Percentiles rank a stretch among this genome's conserved stretches.
These are phyloP conservation scores for Botryotinia convoluta DNA, from an alignment of 2,329 filamentous ascomycete species.

Conservation along the genomic window DNA sequence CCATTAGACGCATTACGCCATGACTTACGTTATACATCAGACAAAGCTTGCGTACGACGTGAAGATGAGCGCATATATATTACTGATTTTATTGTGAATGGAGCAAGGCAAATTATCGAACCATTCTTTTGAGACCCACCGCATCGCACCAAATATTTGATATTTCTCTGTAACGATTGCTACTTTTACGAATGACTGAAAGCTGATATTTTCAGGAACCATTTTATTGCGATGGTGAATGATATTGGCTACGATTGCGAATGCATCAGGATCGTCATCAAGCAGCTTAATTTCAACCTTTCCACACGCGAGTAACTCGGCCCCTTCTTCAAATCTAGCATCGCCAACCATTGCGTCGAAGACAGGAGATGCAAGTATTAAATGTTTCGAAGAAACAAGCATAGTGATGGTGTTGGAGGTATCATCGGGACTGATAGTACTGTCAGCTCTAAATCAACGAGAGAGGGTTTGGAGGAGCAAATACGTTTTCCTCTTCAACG, in stretches of 20 bases:
- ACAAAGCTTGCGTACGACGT: too few species aligned
- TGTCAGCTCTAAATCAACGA: neutral
- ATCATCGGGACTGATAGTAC: neutral
- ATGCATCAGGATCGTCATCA: slow-evolving; percentile 3
- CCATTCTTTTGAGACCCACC: neutral
- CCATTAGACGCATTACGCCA: too few species aligned
- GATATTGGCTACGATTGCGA: neutral
- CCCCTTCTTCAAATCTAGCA: neutral
- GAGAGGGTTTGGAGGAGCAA: neutral
- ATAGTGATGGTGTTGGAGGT: neutral
- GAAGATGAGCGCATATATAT: too few species aligned
- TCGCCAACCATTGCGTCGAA: neutral
- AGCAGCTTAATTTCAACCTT: neutral
- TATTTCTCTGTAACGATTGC: neutral
- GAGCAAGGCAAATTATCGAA: too few species aligned
- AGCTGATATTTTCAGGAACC: neutral
- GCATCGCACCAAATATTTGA: neutral
- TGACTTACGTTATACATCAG: too few species aligned
- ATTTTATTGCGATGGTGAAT: neutral
- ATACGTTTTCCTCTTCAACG: slow-evolving; percentile 10
- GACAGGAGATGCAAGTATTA: slow-evolving; percentile 9
- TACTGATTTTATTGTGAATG: too few species aligned
- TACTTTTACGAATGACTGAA: neutral
- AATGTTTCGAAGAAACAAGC: slow-evolving; percentile 14
- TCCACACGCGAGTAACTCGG: neutral